phyloP scores from a whole-genome alignment of 2,329 filamentous ascomycete species.

The Tolypocladium tundrense region DNA sequence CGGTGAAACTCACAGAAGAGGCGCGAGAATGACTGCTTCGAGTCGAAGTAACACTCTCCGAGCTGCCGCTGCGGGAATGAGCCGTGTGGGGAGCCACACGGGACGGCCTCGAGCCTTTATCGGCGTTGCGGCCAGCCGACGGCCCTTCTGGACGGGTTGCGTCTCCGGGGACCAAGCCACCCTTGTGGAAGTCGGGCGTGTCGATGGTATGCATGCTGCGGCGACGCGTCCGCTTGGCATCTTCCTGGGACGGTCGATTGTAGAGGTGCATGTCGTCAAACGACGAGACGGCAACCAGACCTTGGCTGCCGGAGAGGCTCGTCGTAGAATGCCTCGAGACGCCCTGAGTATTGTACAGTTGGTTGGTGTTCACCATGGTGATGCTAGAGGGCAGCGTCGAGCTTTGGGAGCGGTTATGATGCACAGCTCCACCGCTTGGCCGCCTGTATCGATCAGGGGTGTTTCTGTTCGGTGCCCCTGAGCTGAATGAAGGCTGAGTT shows the following conservation, averaged over 20 bases:
- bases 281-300: slow-evolving; percentile 30
- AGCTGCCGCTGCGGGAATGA: slow-evolving; percentile 44
- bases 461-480: slow-evolving; percentile 32
- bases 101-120: slow-evolving; percentile 30
- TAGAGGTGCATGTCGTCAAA: slow-evolving; percentile 62
- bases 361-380: slow-evolving; percentile 15
- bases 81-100: slow-evolving; percentile 21
- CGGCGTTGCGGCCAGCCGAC: slow-evolving; percentile 7
- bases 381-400: slow-evolving; percentile 17
- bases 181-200: slow-evolving; percentile 11
- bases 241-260: slow-evolving; percentile 49
- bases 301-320: slow-evolving; percentile 38
- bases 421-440: slow-evolving; percentile 32
- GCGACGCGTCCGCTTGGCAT: slow-evolving; percentile 66
- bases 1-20: slow-evolving; percentile 49
- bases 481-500: slow-evolving; percentile 37
- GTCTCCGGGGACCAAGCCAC: slow-evolving; percentile 10
- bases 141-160: slow-evolving; percentile 1
- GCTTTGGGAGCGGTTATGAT: slow-evolving; percentile 27
- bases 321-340: slow-evolving; percentile 23
- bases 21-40: slow-evolving; percentile 50
- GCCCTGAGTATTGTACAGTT: slow-evolving; percentile 18
- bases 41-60: slow-evolving; percentile 52
- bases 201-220: slow-evolving; percentile 68
- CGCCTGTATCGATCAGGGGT: slow-evolving; percentile 72